Conservation (phyloP, 2,329 filamentous ascomycete species). For the Nothophaeocryptopus gaeumannii region DNA sequence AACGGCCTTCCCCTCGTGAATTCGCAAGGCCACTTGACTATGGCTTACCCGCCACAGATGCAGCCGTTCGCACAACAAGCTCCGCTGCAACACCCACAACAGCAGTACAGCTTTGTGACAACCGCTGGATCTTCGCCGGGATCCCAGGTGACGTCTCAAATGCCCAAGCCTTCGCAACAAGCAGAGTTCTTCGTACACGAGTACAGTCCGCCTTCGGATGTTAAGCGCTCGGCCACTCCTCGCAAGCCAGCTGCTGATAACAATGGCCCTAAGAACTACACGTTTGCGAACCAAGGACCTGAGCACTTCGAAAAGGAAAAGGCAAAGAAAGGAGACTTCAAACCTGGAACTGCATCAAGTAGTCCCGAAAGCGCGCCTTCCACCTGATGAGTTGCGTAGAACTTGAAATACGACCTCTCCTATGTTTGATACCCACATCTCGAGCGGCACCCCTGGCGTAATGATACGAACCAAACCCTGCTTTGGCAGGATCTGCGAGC, state of each 20-base stretch:
- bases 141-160: slow-evolving; percentile 29
- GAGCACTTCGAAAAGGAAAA: slow-evolving; percentile 41
- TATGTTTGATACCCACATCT: no score
- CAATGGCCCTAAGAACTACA: slow-evolving; percentile 43
- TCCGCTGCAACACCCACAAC: slow-evolving; percentile 13
- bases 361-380: slow-evolving; percentile 22
- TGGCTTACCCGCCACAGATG: slow-evolving; percentile 26
- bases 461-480: no score
- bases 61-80: slow-evolving; percentile 24
- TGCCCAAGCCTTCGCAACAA: slow-evolving; percentile 29
- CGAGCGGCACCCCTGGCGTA: no score
- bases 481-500: no score
- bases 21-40: slow-evolving; percentile 23
- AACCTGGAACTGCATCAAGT: slow-evolving; percentile 16
- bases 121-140: slow-evolving; percentile 16
- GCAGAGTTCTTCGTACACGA: slow-evolving; percentile 46
- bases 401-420: no score
- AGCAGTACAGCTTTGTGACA: slow-evolving; percentile 25
- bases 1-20: slow-evolving; percentile 30
- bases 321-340: slow-evolving; percentile 19
- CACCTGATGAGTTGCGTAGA: slow-evolving; percentile 7
- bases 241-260: slow-evolving; percentile 32
- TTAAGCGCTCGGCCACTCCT: slow-evolving; percentile 34
- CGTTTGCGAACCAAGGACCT: slow-evolving; percentile 48
- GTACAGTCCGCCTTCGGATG: slow-evolving; percentile 45